Evolutionary conservation across 306 rosid species (phyloP).

Genomic region (Sechiopsis laciniata): DNA sequence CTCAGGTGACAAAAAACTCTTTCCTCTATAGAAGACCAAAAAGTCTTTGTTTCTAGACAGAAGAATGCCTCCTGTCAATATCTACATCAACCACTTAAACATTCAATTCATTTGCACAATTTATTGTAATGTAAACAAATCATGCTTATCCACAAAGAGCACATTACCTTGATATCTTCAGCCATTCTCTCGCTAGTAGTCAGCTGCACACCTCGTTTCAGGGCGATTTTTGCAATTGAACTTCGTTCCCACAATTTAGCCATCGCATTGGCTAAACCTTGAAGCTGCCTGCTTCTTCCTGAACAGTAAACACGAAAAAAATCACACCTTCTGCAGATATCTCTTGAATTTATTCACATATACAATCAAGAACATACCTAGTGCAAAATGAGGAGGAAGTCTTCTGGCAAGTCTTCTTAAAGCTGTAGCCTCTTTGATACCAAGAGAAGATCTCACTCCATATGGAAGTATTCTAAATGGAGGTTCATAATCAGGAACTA

Average conservation of each 20-base stretch:
- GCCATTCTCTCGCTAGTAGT: constrained; percentile 99
- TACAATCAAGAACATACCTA: constrained; percentile 46
- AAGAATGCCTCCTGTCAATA: constrained; percentile 77
- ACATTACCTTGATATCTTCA: constrained; percentile 83
- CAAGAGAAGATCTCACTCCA: constrained; percentile 73
- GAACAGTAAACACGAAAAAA: constrained; percentile 23
- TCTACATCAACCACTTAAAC: constrained; percentile 39
- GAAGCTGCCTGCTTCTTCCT: constrained; percentile 91
- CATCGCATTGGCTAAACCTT: constrained; percentile 84
- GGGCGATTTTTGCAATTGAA: constrained; percentile 84
- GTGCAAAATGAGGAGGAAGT: constrained; percentile 96
- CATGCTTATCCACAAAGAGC: not conserved
- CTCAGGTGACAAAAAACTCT: constrained; percentile 71
- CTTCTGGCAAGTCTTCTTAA: constrained; percentile 75
- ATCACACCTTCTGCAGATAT: constrained; percentile 24
- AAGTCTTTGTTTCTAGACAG: constrained; percentile 92
- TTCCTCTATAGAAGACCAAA: constrained; percentile 85
- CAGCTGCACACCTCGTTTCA: constrained; percentile 93
- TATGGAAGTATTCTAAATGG: constrained; percentile 95
- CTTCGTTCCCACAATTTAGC: constrained; percentile 79
- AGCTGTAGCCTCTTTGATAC: constrained; percentile 67
- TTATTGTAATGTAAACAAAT: not conserved
- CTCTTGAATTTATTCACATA: constrained; percentile 21
- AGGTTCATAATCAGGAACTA: constrained; percentile 67
- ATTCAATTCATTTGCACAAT: not conserved